Evolutionary conservation across 805 yeast genomes (phyloP), one percentile per base, ranked within the genome.

Genomic region (Vanderwaltozyma verrucispora): DNA sequence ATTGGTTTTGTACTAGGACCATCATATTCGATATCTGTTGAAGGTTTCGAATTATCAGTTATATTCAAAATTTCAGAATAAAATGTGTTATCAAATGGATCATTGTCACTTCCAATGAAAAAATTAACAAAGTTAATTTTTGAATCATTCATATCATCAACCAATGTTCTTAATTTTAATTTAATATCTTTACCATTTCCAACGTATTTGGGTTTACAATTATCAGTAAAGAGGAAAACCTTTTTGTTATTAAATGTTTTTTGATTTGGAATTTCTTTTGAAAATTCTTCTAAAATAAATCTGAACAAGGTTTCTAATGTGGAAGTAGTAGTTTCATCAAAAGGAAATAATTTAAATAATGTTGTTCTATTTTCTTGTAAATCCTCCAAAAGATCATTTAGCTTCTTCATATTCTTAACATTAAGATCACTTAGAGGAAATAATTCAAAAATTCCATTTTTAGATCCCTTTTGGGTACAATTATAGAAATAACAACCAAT

Each of bases 191-290:
- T 39, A 13, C 68, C 63, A 7, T 62, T 48, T 20, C 26, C 7
- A 21, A 63, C 62, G 37, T 65, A 64, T 44, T 62, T 70, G 0
- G 96, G 96, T 32, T 59, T 59, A 46, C 81, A 92, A 53, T 80
- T 76, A 52, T 79, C 81, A 0, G 95, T 84, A 50, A 87, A 74
- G 51, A 86, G 61, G 45, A 85, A 71, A 3, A 84, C 59, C 48
- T 80, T 77, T 45, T 72, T 74, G 31, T 68, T 68, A 35, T 74
- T 73, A 53, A 69, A 79, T 18, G 54, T 52, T 36, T 60, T 64
- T 29, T 69, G 72, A 26, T 51, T 60, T 12, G 55, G 54, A 14
- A 63, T 63, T 4, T 58, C 54, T 27, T 63, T 53, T 13, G 62
- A 50, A 43, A 81, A 77, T 41, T 76, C 79, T 37, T 74, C 78